These are phyloP conservation scores for Lachnellula arida DNA, from an alignment of 2,329 filamentous ascomycete genomes.

Conservation along the genomic window DNA sequence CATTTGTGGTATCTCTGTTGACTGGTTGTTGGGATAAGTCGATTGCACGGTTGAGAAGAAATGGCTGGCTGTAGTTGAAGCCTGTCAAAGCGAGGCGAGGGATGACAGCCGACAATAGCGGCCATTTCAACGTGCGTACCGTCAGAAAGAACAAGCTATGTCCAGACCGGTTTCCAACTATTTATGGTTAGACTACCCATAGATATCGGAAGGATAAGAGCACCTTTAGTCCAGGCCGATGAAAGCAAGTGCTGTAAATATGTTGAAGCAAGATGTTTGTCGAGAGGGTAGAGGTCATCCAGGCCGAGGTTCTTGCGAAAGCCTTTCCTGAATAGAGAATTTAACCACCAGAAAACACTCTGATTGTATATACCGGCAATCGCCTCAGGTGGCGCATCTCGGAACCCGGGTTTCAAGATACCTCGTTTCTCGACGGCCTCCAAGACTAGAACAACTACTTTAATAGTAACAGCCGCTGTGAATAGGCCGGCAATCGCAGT, in stretches of 20 bases:
- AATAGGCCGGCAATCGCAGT: conserved; percentile 1
- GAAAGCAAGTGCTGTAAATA: background rate
- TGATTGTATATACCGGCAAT: conserved; percentile 30
- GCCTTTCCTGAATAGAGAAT: conserved; percentile 28
- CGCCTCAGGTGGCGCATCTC: conserved; percentile 20
- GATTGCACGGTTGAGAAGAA: conserved; percentile 9
- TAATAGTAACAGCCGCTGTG: conserved; percentile 1
- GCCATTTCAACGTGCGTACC: conserved; percentile 2
- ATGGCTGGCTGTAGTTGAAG: conserved; percentile 12
- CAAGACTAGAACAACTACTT: conserved; percentile 9
- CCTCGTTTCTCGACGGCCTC: conserved; percentile 14
- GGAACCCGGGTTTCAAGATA: conserved; percentile 3
- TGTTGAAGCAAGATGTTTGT: conserved; percentile 5
- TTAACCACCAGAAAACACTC: conserved; percentile 34
- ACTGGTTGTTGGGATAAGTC: conserved; percentile 1
- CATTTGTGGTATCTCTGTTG: background rate
- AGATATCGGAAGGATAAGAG: background rate
- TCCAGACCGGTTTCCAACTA: background rate
- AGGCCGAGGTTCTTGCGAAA: conserved; percentile 25
- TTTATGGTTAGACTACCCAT: background rate
- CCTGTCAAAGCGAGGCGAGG: conserved; percentile 15
- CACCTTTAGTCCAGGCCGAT: conserved; percentile 6
- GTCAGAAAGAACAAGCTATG: conserved; percentile 2
- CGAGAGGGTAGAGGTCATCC: conserved; percentile 23
- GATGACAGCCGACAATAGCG: conserved; percentile 10